These are phyloP conservation scores for Trichophyton equinum DNA, from an alignment of 2,329 filamentous ascomycete species.

Conservation along the genomic window DNA sequence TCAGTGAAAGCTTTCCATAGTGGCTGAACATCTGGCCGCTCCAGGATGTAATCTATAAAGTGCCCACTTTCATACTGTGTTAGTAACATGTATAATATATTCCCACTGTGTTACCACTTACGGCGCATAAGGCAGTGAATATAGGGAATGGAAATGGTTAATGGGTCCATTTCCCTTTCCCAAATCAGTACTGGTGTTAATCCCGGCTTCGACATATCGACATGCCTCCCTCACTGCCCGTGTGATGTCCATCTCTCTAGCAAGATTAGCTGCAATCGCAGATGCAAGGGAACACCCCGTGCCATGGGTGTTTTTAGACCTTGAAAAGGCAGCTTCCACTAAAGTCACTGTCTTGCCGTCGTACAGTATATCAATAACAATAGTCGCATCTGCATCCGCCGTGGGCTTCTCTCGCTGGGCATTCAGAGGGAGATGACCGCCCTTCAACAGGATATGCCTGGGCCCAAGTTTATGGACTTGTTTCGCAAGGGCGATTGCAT, in stretches of 20 bases:
- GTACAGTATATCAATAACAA: constrained; percentile 67
- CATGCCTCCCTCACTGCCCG: constrained; percentile 45
- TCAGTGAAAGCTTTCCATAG: constrained; percentile 66
- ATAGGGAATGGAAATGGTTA: constrained; percentile 54
- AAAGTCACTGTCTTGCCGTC: constrained; percentile 47
- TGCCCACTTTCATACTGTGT: constrained; percentile 42
- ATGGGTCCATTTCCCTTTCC: constrained; percentile 52
- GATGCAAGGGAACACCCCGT: constrained; percentile 89
- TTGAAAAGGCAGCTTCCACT: constrained; percentile 58
- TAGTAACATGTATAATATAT: too few species aligned
- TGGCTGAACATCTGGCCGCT: constrained; percentile 57
- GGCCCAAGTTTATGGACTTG: constrained; percentile 57
- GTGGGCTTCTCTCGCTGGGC: constrained; percentile 48
- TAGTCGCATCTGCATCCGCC: constrained; percentile 45
- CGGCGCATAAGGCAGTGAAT: constrained; percentile 47
- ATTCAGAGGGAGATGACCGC: constrained; percentile 73
- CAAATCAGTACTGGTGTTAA: constrained; percentile 43
- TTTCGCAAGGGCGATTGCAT: constrained; percentile 57
- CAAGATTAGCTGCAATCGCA: constrained; percentile 52
- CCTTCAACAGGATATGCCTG: constrained; percentile 74
- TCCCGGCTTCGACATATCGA: constrained; percentile 49
- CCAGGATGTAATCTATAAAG: constrained; percentile 73
- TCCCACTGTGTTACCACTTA: constrained; percentile 21
- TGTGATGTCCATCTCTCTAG: constrained; percentile 36
- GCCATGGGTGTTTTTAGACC: constrained; percentile 75